Conservation (phyloP, 768 basidiomycete genomes). For the Pleurotus pulmonarius region DNA sequence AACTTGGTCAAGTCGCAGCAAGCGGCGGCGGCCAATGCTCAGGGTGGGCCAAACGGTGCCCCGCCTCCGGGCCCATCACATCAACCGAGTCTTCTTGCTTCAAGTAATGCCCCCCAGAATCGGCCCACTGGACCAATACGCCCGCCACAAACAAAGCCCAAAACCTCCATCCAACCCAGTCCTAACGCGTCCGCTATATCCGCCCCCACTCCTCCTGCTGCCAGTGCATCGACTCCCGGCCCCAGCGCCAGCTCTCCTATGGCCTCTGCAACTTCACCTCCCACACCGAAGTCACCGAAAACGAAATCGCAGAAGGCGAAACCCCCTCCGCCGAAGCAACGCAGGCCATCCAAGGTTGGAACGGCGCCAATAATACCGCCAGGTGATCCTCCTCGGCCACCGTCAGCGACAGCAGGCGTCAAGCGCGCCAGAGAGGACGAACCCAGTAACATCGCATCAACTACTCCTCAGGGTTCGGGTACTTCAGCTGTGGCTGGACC, state of each 20-base stretch:
- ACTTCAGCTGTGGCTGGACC: conserved; percentile 24
- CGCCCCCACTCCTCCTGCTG: conserved; percentile 43
- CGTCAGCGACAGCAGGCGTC: background rate
- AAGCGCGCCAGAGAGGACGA: conserved; percentile 61
- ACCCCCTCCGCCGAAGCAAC: conserved; percentile 29
- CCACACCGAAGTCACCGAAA: conserved; percentile 70
- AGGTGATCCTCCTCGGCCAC: conserved; percentile 22
- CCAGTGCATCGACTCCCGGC: conserved; percentile 36
- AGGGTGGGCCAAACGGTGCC: background rate
- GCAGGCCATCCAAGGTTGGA: conserved; percentile 25
- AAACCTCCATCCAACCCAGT: conserved; percentile 16
- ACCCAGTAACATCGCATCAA: conserved; percentile 15
- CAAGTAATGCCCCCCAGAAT: conserved; percentile 10
- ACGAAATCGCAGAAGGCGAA: conserved; percentile 45
- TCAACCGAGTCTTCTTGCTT: conserved; percentile 9
- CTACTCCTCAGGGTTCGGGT: conserved; percentile 13
- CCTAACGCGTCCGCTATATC: conserved; percentile 28
- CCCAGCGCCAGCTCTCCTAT: conserved; percentile 51
- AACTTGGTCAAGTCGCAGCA: background rate
- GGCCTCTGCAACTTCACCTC: conserved; percentile 54
- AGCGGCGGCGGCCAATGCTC: background rate
- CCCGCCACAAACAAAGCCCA: conserved; percentile 24
- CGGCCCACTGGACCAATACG: conserved; percentile 13
- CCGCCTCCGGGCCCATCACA: conserved; percentile 9
- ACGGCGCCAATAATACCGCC: conserved; percentile 15